These are phyloP conservation scores for Westerdykella aurantiaca DNA, from an alignment of 2,329 filamentous ascomycete genomes.

Conservation along the genomic window DNA sequence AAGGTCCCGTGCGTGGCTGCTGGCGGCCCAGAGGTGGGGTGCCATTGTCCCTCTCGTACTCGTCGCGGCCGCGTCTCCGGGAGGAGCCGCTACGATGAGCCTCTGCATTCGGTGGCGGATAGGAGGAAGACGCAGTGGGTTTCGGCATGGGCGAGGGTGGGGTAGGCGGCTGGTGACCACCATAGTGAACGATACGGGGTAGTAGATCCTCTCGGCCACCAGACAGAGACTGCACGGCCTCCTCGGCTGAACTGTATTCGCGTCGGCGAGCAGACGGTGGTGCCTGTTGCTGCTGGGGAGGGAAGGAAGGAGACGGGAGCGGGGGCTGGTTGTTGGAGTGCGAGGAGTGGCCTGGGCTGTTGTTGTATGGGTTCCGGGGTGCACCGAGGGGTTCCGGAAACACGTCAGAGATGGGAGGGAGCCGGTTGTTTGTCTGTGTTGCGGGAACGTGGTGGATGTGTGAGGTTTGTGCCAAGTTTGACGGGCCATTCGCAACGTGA, in stretches of 20 bases:
- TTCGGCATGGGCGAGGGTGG: slow-evolving; percentile 70
- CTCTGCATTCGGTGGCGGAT: slow-evolving; percentile 21
- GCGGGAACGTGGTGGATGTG: slow-evolving; percentile 89
- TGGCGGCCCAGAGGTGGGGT: slow-evolving; percentile 73
- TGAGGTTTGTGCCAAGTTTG: slow-evolving; percentile 73
- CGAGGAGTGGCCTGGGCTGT: slow-evolving; percentile 58
- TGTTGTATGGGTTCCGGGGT: slow-evolving; percentile 48
- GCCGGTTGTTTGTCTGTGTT: slow-evolving; percentile 80
- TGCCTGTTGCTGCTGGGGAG: slow-evolving; percentile 48
- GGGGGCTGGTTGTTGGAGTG: slow-evolving; percentile 62
- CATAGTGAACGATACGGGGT: slow-evolving; percentile 92
- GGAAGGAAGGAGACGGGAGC: slow-evolving; percentile 72
- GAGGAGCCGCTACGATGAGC: slow-evolving; percentile 52
- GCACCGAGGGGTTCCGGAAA: slow-evolving; percentile 71
- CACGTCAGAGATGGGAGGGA: slow-evolving; percentile 91
- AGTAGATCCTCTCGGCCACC: slow-evolving; percentile 89
- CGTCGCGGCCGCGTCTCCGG: slow-evolving; percentile 73
- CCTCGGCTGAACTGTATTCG: slow-evolving; percentile 93
- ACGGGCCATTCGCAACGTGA: slow-evolving; percentile 74
- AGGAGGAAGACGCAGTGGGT: slow-evolving; percentile 29
- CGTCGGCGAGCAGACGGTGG: slow-evolving; percentile 58
- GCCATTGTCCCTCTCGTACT: slow-evolving; percentile 83
- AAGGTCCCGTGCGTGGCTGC: slow-evolving; percentile 53
- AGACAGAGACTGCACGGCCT: slow-evolving; percentile 83
- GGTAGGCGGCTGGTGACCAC: slow-evolving; percentile 86